Conservation (phyloP, 148 eudicot species). For the Vaccinium myrtillus region DNA sequence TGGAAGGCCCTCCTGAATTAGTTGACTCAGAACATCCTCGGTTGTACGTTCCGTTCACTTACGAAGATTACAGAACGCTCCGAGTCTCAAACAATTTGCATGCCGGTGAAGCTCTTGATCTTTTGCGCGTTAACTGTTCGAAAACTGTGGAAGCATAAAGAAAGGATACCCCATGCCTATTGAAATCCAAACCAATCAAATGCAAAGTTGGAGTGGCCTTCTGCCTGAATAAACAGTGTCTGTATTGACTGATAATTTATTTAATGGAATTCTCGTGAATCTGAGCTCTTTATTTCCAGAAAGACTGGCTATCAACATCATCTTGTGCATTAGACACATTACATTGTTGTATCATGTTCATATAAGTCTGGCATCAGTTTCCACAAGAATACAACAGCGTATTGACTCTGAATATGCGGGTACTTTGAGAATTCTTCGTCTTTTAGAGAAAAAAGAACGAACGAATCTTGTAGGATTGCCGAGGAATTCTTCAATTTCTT, state of each 20-base stretch:
- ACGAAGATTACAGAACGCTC: conserved; percentile 43
- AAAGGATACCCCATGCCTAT: not conserved
- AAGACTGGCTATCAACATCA: not conserved
- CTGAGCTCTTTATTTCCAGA: not conserved
- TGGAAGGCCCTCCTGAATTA: conserved; percentile 48
- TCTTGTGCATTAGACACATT: no score
- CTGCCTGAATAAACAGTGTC: not conserved
- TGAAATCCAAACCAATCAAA: not conserved
- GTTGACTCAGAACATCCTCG: conserved; percentile 51
- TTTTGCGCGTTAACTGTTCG: conserved; percentile 26
- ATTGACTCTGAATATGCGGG: not conserved
- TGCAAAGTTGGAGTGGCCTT: not conserved
- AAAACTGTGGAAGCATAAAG: not conserved
- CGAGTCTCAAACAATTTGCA: conserved; percentile 35
- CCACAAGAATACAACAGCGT: not conserved
- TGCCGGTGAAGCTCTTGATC: conserved; percentile 54
- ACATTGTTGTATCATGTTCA: not conserved
- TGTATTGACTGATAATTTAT: not conserved
- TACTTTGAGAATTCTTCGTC: not conserved
- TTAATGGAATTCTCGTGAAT: not conserved
- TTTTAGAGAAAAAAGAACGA: not conserved
- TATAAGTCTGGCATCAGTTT: not conserved
- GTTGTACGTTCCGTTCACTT: conserved; percentile 43
- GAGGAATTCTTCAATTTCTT: not conserved
- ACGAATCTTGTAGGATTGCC: not conserved